Evolutionary conservation across 768 basidiomycete genomes (phyloP), one percentile per base, ranked within the genome.

Genomic region (Hypholoma fasciculare): DNA sequence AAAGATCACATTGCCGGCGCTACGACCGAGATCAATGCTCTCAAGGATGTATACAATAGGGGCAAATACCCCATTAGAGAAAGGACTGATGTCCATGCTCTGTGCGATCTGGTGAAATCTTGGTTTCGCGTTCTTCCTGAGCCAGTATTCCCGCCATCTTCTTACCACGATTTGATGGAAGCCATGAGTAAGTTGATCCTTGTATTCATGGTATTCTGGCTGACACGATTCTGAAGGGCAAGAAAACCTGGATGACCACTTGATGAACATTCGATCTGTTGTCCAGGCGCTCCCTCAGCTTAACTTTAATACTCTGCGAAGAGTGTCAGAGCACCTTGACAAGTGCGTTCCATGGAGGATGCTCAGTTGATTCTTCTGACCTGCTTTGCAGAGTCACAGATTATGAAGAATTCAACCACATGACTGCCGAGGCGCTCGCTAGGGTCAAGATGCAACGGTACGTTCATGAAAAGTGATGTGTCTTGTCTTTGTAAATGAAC

Each of bases 101-200:
- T 94, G 38, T 86, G 92, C 58, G 93, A 93, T 67, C 74, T 90
- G 59, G 81, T 95, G 68, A 94, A 94, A 74, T 83, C 88, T 0
- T 94, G 90, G 90, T 89, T 94, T 78, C 84, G 93, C 36, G 76
- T 89, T 12, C 76, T 95, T 14, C 92, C 93, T 11, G 89, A 90
- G 59, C 86, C 91, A 9, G 73, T 94, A 37, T 89, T 95, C 72
- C 90, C 91, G 26, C 71, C 87, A 16, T 71, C 79, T 7, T 82
- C 82, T 2, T 94, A 93, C 68, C 76, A 81, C 62, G 80, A 84
- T 3, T 79, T 90, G 44, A 87, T 94, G 65, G 81, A 83, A 42
- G 86, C 86, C 1, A 88, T 86, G 71, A 82, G 92, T 94, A 66
- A 61, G 86, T 74, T 14, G 16, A 17, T 52, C n/a, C 54, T 37